A percentile compares a stretch with the other conserved stretches of the same genome.
Conservation (phyloP, 805 yeast species). For the Wickerhamiella galacta region DNA sequence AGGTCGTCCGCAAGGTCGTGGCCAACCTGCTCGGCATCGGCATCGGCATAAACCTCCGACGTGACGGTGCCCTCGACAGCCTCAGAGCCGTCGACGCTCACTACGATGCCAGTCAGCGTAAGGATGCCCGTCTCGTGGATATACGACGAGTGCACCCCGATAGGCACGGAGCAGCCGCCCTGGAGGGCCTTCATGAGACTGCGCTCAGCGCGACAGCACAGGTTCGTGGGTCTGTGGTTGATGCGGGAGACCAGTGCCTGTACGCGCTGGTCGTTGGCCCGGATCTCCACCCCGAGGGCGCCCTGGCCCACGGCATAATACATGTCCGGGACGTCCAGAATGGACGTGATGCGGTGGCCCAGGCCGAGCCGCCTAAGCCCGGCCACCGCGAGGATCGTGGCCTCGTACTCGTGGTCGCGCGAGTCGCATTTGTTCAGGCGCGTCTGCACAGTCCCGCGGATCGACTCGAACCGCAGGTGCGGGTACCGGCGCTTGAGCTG, state of each 20-base stretch:
- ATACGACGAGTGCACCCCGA: constrained; percentile 63
- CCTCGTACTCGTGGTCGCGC: constrained; percentile 41
- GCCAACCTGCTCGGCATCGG: constrained; percentile 62
- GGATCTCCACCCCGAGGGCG: constrained; percentile 83
- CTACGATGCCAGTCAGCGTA: constrained; percentile 52
- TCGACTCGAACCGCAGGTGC: constrained; percentile 57
- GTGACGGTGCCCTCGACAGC: constrained; percentile 41
- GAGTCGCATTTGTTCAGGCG: constrained; percentile 69
- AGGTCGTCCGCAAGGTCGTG: constrained; percentile 46
- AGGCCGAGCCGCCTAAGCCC: constrained; percentile 66
- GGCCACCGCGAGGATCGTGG: constrained; percentile 83
- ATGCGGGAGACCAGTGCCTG: constrained; percentile 43
- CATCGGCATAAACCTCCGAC: constrained; percentile 26
- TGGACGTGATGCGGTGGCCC: constrained; percentile 57
- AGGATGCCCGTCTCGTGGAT: constrained; percentile 32
- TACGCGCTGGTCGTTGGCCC: constrained; percentile 47
- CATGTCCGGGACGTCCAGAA: constrained; percentile 62
- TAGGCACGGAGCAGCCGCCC: constrained; percentile 97
- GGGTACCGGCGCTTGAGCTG: constrained; percentile 73
- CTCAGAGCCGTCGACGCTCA: constrained; percentile 66
- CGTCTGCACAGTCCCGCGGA: constrained; percentile 74
- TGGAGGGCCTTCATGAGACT: constrained; percentile 73
- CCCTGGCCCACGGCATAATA: constrained; percentile 98
- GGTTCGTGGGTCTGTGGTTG: constrained; percentile 46
- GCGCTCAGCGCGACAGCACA: constrained; percentile 78